Conservation (phyloP, 1,284 basidiomycete species). For the Tylopilus orsonianus region DNA sequence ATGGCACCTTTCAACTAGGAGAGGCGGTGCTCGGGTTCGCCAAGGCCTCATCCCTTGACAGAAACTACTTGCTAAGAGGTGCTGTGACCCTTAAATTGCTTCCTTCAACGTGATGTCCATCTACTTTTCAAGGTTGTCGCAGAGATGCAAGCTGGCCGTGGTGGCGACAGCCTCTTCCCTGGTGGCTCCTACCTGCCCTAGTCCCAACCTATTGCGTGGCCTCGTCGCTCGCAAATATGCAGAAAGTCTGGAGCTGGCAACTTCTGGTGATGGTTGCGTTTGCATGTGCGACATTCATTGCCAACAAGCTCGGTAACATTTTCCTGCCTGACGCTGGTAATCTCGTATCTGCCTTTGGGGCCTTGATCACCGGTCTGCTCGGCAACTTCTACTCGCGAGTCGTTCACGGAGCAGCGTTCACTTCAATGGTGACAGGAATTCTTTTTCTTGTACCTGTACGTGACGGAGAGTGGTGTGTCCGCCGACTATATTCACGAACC, state of each 20-base stretch:
- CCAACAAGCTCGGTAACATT: constrained; percentile 57
- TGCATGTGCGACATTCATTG: constrained; percentile 73
- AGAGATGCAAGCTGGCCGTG: constrained; percentile 73
- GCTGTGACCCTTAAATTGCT: constrained; percentile 11
- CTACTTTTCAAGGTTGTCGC: constrained; percentile 56
- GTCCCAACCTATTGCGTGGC: constrained; percentile 80
- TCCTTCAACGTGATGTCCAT: not conserved
- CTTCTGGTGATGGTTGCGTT: constrained; percentile 78
- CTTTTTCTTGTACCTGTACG: constrained; percentile 79
- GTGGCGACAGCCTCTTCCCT: constrained; percentile 74
- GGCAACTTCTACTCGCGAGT: constrained; percentile 81
- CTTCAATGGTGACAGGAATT: constrained; percentile 86
- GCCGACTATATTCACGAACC: not conserved
- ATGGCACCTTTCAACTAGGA: constrained; percentile 47
- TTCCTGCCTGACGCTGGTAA: constrained; percentile 52
- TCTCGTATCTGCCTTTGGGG: constrained; percentile 74
- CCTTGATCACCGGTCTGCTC: constrained; percentile 76
- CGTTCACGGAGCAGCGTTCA: constrained; percentile 80
- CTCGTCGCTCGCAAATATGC: constrained; percentile 78
- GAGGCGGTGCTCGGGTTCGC: constrained; percentile 68
- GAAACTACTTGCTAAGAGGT: constrained; percentile 55
- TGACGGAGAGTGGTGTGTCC: not conserved
- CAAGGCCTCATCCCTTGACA: constrained; percentile 41
- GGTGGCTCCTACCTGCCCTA: constrained; percentile 74
- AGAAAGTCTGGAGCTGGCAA: constrained; percentile 67